A percentile compares a stretch with the other conserved stretches of the same genome.
phyloP scores from a whole-genome alignment of 2,329 filamentous ascomycete species.

The Hymenoscyphus fraxineus region DNA sequence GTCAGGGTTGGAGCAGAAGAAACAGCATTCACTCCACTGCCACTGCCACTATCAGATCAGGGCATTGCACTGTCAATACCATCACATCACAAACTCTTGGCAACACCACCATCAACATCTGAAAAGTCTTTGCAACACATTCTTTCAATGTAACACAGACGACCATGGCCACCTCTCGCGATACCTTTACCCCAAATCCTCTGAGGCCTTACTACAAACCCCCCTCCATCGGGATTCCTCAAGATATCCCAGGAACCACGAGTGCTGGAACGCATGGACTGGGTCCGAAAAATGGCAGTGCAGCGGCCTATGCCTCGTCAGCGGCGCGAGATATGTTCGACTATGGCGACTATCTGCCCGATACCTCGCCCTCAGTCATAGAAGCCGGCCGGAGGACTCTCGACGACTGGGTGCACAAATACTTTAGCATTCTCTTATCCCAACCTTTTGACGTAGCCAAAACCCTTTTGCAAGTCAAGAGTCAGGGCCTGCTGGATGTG shows the following conservation, averaged over 20 bases:
- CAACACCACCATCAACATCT: neutral
- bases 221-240: slow-evolving; percentile 59
- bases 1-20: neutral
- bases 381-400: slow-evolving; percentile 73
- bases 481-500: slow-evolving; percentile 40
- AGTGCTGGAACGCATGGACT: slow-evolving; percentile 30
- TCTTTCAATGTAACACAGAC: slow-evolving; percentile 1
- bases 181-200: slow-evolving; percentile 54
- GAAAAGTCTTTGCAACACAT: neutral
- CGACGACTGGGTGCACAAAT: slow-evolving; percentile 87
- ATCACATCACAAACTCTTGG: neutral
- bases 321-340: slow-evolving; percentile 86
- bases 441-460: slow-evolving; percentile 98
- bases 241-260: slow-evolving; percentile 39
- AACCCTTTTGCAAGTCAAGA: slow-evolving; percentile 77
- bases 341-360: slow-evolving; percentile 81
- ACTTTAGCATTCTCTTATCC: slow-evolving; percentile 80
- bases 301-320: slow-evolving; percentile 52
- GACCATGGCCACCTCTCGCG: slow-evolving; percentile 44
- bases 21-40: no score
- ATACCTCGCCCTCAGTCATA: slow-evolving; percentile 69
- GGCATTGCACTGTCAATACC: neutral
- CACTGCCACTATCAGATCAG: neutral
- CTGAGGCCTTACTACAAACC: slow-evolving; percentile 60
- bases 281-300: slow-evolving; percentile 35